Base-by-base conservation (phyloP, 1,139 yeast genomes). In the Blastobotrys apis region DNA sequence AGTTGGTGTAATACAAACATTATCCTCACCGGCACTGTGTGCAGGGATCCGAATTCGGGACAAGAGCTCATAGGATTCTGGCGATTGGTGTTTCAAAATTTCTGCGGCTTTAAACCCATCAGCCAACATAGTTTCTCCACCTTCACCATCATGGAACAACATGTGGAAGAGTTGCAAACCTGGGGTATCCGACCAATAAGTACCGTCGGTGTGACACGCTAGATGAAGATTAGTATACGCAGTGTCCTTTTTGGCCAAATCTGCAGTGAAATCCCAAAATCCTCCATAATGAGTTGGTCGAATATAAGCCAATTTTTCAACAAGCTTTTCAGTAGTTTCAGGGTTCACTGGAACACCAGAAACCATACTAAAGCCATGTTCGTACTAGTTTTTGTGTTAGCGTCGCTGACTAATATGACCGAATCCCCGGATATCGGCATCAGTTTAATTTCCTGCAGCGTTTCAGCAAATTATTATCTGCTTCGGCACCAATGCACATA, bases 231-330 rank as follows among this genome's bases (percentile, higher is more conserved):
- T 80, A 20, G 88, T 81, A 59, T 83, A 83, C 2, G 90, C 92
- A 3, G 87, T 80, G 59, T 83, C 92, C 46, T 78, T 77, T 65
- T 78, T 81, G 37, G 81, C 73, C 56, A 83, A 67, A 58, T 83
- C 86, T 12, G 86, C 75, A 19, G 90, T 82, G 60, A 83, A 82
- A 56, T 81, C 88, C 88, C 90, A 83, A 63, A 83, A 82, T 3
- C 86, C 88, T 22, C 88, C 90, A 52, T 83, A 83, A 61, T 83
- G 90, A 1, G 92, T 83, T 19, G 81, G 83, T 33, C 85, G 68
- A 46, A 82, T 76, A 58, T 78, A 81, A 45, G 81, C 74, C 50
- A 83, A 72, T 54, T 77, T 67, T 52, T 80, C 80, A 47, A 81
- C 76, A 44, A 83, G 69, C 49, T 65, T 65, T 55, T 81, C 74